Evolutionary conservation across 768 basidiomycete species (phyloP).

Genomic region (Lanmaoa rubissima): DNA sequence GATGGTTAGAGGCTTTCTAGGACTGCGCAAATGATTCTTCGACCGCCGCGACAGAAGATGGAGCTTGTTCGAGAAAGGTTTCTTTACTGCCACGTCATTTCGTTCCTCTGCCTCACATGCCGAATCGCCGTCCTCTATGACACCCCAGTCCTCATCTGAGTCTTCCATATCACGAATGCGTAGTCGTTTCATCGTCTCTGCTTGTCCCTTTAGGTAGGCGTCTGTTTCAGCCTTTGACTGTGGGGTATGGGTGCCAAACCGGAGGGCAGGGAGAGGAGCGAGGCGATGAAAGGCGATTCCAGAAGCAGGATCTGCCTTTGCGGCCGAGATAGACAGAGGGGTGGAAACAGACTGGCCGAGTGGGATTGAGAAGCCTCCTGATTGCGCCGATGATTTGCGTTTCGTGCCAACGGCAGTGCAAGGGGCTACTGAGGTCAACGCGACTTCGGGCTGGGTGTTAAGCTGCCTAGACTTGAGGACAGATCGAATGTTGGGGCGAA

Average conservation of each 20-base stretch:
- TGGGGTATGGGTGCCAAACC: constrained; percentile 29
- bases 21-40: constrained; percentile 30
- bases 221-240: constrained; percentile 39
- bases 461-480: constrained; percentile 38
- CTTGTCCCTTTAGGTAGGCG: constrained; percentile 46
- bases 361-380: constrained; percentile 54
- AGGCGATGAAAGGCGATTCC: constrained; percentile 36
- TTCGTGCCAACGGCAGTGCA: constrained; percentile 54
- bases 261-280: constrained; percentile 33
- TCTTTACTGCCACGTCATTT: constrained; percentile 30
- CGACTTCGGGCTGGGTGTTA: constrained; percentile 19
- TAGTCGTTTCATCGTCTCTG: constrained; percentile 62
- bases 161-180: constrained; percentile 55
- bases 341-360: constrained; percentile 46
- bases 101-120: constrained; percentile 50
- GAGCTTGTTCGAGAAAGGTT: constrained; percentile 32
- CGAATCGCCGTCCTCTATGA: constrained; percentile 46
- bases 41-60: constrained; percentile 26
- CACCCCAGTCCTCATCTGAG: constrained; percentile 44
- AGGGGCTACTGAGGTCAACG: constrained; percentile 16
- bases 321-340: constrained; percentile 37
- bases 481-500: constrained; percentile 39
- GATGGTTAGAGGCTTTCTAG: constrained; percentile 24
- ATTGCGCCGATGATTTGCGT: constrained; percentile 53
- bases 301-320: constrained; percentile 32